Evolutionary conservation across 1,139 yeast genomes (phyloP).

Genomic region (Debaryomycetaceae sp.): DNA sequence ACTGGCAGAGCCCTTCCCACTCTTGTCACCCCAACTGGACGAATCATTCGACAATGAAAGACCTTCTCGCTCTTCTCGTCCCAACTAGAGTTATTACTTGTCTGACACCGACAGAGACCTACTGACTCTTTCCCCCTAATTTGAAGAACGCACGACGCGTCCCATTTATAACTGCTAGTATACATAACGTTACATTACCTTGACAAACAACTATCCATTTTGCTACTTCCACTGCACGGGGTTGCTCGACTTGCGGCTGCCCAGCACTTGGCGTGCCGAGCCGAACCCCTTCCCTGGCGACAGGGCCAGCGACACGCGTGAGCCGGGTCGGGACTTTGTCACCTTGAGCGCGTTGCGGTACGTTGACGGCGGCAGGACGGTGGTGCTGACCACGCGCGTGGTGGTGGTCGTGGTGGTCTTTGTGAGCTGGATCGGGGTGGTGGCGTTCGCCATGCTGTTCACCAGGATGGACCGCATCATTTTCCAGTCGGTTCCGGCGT

Average conservation of each 20-base stretch:
- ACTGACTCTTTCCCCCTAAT: too few species aligned
- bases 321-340: constrained; percentile 24
- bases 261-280: too few species aligned
- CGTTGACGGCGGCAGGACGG: constrained; percentile 29
- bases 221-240: too few species aligned
- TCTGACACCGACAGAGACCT: too few species aligned
- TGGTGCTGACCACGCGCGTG: constrained; percentile 33
- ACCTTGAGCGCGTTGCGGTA: constrained; percentile 14
- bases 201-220: too few species aligned
- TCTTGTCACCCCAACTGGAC: constrained; percentile 4
- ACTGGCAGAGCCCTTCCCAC: constrained; percentile 27
- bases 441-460: constrained; percentile 15
- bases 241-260: too few species aligned
- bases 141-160: too few species aligned
- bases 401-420: constrained; percentile 38
- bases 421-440: constrained; percentile 31
- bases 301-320: constrained; percentile 19
- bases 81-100: too few species aligned
- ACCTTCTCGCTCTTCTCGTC: too few species aligned
- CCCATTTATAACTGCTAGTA: too few species aligned
- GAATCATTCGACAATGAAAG: constrained; percentile 9
- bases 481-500: constrained; percentile 23
- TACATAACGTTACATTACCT: too few species aligned
- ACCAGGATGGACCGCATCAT: constrained; percentile 33
- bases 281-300: constrained; percentile 6